Evolutionary conservation across 768 basidiomycete species (phyloP), one percentile per base, ranked within the genome.

Genomic region (Obba rivulosa): DNA sequence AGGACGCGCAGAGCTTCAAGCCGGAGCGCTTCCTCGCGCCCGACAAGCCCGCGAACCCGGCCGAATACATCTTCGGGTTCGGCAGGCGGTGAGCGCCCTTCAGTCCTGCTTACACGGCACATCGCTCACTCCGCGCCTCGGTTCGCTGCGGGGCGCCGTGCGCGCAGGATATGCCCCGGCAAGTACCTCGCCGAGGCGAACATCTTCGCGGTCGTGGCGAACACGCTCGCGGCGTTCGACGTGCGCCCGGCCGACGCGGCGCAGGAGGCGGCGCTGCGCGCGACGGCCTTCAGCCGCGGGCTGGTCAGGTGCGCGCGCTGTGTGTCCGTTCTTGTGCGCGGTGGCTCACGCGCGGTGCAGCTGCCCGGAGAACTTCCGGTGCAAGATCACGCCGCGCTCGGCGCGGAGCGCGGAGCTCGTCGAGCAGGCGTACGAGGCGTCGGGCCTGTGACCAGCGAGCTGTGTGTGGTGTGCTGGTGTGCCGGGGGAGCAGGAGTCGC

Each of bases 101-200:
- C 13, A 5, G 5, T 13, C 28, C 5, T 31, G 28, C n/a, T n/a
- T n/a, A n/a, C n/a, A n/a, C n/a, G n/a, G n/a, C n/a, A 31, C 13
- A 31, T 31, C 5, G 28, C 28, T 31, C 28, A 5, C 13, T 31
- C 13, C 28, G 5, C 28, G 13, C 5, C 28, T 31, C 28, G 28
- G 8, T 21, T n/a, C 21, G 38, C 45, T 16, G 45, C 22, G 2
- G 53, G 53, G 18, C 52, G 53, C 4, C 53, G 47, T 35, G 53
- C 52, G 8, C 31, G 52, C 20, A 40, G 76, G 51, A 69, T 73
- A 45, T 81, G 79, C 52, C 77, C 79, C 5, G 79, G 80, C 14
- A 66, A 73, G 34, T 67, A 77, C 53, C 70, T 80, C 41, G 79
- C 75, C 2, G 74, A 77, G 43, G 55, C 66, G 10, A 71, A 63